Percentiles rank a stretch among this genome's conserved stretches.
Conservation (phyloP, 805 yeast species). For the Monosporozyma yasuniensis region DNA sequence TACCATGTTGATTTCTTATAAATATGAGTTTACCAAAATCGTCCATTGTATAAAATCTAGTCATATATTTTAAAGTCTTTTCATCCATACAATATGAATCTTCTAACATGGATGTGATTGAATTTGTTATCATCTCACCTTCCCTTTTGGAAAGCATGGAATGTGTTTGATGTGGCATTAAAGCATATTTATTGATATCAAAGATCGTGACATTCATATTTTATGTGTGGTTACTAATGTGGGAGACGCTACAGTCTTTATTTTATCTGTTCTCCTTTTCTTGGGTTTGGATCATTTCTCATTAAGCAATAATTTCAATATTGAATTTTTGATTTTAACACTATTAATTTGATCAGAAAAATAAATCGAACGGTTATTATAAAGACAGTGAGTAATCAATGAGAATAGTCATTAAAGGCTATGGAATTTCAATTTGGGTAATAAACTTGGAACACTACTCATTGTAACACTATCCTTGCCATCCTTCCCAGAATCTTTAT, state of each 20-base stretch:
- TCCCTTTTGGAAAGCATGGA: constrained; percentile 20
- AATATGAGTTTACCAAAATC: constrained; percentile 62
- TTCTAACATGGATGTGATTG: constrained; percentile 13
- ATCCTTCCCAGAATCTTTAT: not conserved
- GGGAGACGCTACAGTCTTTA: no score
- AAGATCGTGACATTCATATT: not conserved
- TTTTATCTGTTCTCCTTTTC: not conserved
- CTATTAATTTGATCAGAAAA: not conserved
- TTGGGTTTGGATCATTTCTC: not conserved
- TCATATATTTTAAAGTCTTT: constrained; percentile 42
- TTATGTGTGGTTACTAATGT: no score
- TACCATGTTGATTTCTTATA: constrained; percentile 66
- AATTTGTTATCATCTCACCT: constrained; percentile 17
- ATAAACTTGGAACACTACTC: constrained; percentile 13
- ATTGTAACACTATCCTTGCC: not conserved
- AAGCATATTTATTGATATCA: constrained; percentile 12
- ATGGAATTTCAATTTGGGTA: constrained; percentile 23
- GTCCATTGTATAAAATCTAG: constrained; percentile 60
- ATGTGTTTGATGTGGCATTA: constrained; percentile 19
- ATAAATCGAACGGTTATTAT: no score
- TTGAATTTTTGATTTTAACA: not conserved
- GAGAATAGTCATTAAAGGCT: constrained; percentile 14
- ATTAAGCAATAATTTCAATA: not conserved
- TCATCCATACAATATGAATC: constrained; percentile 18
- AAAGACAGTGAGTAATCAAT: no score